A percentile compares a stretch with the other conserved stretches of the same genome.
These are phyloP conservation scores for Aurinia saxatilis DNA, from an alignment of 345 rosid species.

Conservation along the genomic window DNA sequence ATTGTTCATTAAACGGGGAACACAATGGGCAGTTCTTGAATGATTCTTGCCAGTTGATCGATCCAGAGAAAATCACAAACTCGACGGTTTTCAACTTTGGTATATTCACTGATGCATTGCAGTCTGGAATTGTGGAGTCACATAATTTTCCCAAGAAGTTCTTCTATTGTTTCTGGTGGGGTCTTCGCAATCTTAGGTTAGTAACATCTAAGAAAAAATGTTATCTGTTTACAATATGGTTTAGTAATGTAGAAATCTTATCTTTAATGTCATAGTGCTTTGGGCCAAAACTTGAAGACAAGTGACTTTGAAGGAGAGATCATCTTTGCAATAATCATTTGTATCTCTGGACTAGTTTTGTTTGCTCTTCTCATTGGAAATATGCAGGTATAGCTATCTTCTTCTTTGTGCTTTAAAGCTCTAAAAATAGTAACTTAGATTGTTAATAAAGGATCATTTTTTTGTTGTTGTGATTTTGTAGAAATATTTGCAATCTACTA, in stretches of 20 bases:
- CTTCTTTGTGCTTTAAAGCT: background rate
- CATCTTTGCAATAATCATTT: conserved; percentile 37
- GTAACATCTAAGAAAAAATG: background rate
- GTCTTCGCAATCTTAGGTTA: conserved; percentile 37
- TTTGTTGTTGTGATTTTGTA: background rate
- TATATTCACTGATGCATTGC: conserved; percentile 30
- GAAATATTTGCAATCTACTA: conserved; percentile 35
- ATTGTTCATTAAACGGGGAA: conserved; percentile 5
- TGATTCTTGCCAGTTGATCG: conserved; percentile 18
- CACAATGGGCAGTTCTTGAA: conserved; percentile 2
- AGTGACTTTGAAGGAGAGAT: conserved; percentile 42
- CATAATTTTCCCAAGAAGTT: conserved; percentile 28
- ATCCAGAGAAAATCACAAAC: conserved; percentile 20
- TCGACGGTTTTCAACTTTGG: conserved; percentile 31
- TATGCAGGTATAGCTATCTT: conserved; percentile 40
- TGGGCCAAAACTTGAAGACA: conserved; percentile 55
- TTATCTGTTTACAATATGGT: background rate
- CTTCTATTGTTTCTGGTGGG: conserved; percentile 37
- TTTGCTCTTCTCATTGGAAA: conserved; percentile 59
- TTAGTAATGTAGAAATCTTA: background rate
- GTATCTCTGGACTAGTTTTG: conserved; percentile 44
- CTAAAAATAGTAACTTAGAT: background rate
- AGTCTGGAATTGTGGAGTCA: conserved; percentile 30
- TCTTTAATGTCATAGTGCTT: conserved; percentile 31
- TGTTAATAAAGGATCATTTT: background rate